Percentiles rank a stretch among this genome's conserved stretches.
Evolutionary conservation across 2,329 filamentous ascomycete species (phyloP).

Genomic region (Exophiala lecanii-corni): DNA sequence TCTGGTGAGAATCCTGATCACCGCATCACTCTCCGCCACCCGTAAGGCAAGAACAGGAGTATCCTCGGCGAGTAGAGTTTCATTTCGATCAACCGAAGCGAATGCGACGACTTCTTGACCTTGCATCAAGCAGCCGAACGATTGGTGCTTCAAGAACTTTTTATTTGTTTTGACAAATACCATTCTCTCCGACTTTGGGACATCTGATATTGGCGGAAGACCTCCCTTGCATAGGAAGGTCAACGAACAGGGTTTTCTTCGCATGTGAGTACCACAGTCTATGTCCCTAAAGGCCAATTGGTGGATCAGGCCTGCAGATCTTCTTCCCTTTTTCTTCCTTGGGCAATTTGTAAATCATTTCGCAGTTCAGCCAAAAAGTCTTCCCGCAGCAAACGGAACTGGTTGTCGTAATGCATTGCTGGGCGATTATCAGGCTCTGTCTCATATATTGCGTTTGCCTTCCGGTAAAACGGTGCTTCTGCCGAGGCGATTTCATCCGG

Average conservation of each 20-base stretch:
- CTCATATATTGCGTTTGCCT: conserved; percentile 47
- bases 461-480: conserved; percentile 52
- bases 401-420: conserved; percentile 59
- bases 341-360: conserved; percentile 50
- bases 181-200: conserved; percentile 34
- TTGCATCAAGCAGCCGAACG: conserved; percentile 55
- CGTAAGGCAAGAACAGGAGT: conserved; percentile 48
- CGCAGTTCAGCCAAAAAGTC: conserved; percentile 65
- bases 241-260: conserved; percentile 33
- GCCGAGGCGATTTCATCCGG: conserved; percentile 57
- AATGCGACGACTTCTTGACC: conserved; percentile 53
- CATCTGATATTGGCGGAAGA: conserved; percentile 38
- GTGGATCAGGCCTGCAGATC: background rate
- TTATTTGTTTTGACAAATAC: conserved; percentile 44
- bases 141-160: conserved; percentile 54
- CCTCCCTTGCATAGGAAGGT: conserved; percentile 38
- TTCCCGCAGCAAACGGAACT: conserved; percentile 67
- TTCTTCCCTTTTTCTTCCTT: background rate
- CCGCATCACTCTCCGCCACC: conserved; percentile 42
- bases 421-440: conserved; percentile 36
- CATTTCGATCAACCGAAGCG: conserved; percentile 50
- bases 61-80: conserved; percentile 37
- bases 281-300: conserved; percentile 27
- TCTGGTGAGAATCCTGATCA: conserved; percentile 44
- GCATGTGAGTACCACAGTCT: conserved; percentile 30